phyloP scores from a whole-genome alignment of 2,329 filamentous ascomycete species.

The Hypoxylon sp. region DNA sequence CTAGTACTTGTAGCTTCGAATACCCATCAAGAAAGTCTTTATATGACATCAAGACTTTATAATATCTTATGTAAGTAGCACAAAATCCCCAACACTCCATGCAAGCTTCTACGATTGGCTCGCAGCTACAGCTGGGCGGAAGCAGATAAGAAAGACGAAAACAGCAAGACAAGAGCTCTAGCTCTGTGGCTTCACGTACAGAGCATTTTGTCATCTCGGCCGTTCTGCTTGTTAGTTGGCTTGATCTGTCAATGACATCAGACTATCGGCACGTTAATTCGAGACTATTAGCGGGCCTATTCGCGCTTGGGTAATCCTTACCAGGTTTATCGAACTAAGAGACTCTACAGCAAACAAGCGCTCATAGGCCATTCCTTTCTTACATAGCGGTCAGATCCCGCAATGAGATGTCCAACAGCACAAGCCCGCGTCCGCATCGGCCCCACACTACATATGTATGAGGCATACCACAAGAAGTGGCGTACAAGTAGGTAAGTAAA shows the following conservation, averaged over 20 bases:
- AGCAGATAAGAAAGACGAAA: conserved; percentile 31
- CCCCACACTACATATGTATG: conserved; percentile 9
- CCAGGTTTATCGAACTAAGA: conserved; percentile 31
- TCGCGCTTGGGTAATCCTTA: conserved; percentile 32
- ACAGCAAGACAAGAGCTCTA: conserved; percentile 22
- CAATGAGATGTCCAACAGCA: conserved; percentile 7
- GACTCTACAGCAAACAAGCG: conserved; percentile 14
- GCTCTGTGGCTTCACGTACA: conserved; percentile 2
- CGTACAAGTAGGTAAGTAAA: conserved; percentile 10
- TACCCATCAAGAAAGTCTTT: too few relatives aligned
- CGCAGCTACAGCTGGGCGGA: background rate
- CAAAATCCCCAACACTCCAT: conserved; percentile 15
- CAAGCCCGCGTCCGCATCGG: conserved; percentile 23
- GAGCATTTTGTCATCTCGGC: conserved; percentile 18
- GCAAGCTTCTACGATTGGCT: conserved; percentile 7
- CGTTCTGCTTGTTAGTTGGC: conserved; percentile 30
- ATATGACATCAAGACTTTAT: conserved; percentile 16
- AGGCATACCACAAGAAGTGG: conserved; percentile 12
- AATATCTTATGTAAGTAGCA: conserved; percentile 9
- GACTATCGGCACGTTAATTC: conserved; percentile 35
- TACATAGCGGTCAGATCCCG: conserved; percentile 21
- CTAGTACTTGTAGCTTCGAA: background rate
- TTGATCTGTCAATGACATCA: conserved; percentile 41
- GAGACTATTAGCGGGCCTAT: conserved; percentile 29
- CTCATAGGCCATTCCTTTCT: conserved; percentile 25